Conservation (phyloP, 352 stramenopile genomes). For the Globisporangium paddicum region DNA sequence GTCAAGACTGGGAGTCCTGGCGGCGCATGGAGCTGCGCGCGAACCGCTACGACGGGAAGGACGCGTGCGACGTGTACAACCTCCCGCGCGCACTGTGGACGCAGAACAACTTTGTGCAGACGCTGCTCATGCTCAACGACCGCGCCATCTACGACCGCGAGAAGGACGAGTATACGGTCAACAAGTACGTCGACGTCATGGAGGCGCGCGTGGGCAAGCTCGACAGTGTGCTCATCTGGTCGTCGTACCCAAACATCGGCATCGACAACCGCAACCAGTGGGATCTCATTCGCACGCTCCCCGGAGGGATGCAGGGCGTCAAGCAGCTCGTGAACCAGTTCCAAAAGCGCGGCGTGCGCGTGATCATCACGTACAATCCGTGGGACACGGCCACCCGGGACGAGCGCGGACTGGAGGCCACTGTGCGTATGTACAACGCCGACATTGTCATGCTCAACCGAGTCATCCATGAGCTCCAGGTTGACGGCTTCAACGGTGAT, state of each 20-base stretch:
- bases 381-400: constrained; percentile 76
- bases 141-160: constrained; percentile 68
- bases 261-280: constrained; percentile 85
- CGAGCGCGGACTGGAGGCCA: constrained; percentile 40
- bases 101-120: constrained; percentile 73
- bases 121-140: constrained; percentile 75
- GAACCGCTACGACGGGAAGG: constrained; percentile 55
- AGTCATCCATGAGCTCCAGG: constrained; percentile 32
- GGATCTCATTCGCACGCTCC: constrained; percentile 58
- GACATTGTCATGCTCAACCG: constrained; percentile 54
- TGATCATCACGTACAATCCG: constrained; percentile 82
- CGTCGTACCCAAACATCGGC: constrained; percentile 77
- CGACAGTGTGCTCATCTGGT: constrained; percentile 83
- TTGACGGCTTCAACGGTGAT: constrained; percentile 85
- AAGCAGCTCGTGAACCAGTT: constrained; percentile 50
- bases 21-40: constrained; percentile 64
- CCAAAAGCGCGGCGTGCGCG: constrained; percentile 46
- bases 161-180: constrained; percentile 53
- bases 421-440: constrained; percentile 65
- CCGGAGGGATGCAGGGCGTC: constrained; percentile 43
- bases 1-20: constrained; percentile 52
- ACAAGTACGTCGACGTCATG: constrained; percentile 63
- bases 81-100: constrained; percentile 55
- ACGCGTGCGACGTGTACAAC: constrained; percentile 73
- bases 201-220: constrained; percentile 45